Conservation (phyloP, 106 monocot species). For the Platanthera zijinensis region DNA sequence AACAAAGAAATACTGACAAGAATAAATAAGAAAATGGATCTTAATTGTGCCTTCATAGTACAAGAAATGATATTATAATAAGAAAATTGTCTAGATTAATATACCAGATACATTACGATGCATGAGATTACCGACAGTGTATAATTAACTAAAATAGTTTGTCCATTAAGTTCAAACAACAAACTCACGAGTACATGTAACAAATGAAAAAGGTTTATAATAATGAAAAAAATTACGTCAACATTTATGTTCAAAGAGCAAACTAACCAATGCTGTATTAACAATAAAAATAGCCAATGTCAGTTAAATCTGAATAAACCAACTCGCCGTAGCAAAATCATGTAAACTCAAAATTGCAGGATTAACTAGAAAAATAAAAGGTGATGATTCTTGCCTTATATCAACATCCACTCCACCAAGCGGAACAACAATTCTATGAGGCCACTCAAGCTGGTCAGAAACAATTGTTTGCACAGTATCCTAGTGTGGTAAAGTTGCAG, state of each 20-base stretch:
- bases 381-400: slow-evolving; percentile 39
- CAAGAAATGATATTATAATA: background rate
- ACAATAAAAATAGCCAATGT: background rate
- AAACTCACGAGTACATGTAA: background rate
- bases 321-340: background rate
- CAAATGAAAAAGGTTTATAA: too few species aligned
- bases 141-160: background rate
- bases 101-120: too few species aligned
- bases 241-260: background rate
- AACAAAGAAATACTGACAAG: background rate
- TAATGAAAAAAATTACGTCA: too few species aligned
- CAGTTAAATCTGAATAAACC: background rate
- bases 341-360: background rate
- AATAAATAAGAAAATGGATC: background rate
- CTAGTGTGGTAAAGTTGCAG: slow-evolving; percentile 15
- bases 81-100: background rate
- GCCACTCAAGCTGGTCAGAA: slow-evolving; percentile 89
- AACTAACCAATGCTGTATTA: background rate
- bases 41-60: background rate
- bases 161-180: background rate
- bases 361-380: background rate
- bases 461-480: slow-evolving; percentile 81
- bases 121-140: too few species aligned
- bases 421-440: slow-evolving; percentile 94
- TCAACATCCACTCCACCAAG: slow-evolving; percentile 84